Conservation (phyloP, 805 yeast species). For the Yarrowia hollandica region DNA sequence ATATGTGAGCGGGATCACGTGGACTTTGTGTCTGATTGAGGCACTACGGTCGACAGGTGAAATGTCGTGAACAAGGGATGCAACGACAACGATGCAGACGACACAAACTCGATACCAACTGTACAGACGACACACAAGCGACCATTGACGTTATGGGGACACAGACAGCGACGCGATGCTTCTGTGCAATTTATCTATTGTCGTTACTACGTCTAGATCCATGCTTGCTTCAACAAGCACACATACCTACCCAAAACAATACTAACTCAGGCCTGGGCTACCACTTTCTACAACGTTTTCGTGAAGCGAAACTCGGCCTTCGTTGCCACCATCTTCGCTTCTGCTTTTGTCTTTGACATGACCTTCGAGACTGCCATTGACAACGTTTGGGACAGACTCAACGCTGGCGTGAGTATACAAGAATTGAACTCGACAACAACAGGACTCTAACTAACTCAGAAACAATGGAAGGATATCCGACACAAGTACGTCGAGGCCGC, state of each 20-base stretch:
- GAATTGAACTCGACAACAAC: not conserved
- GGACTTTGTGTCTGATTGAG: no score
- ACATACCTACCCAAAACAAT: not conserved
- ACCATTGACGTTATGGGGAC: no score
- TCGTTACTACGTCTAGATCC: no score
- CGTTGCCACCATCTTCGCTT: conserved; percentile 78
- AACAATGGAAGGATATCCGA: conserved; percentile 41
- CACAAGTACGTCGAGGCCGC: conserved; percentile 35
- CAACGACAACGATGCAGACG: no score
- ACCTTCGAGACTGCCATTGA: conserved; percentile 43
- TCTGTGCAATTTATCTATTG: no score
- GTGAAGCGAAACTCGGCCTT: conserved; percentile 90
- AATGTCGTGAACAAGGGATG: no score
- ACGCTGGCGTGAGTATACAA: conserved; percentile 42
- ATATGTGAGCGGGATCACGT: no score
- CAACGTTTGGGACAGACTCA: conserved; percentile 42
- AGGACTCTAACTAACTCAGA: conserved; percentile 30
- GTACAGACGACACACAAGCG: no score
- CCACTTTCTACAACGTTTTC: conserved; percentile 61
- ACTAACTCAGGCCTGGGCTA: conserved; percentile 40
- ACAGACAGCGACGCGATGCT: no score
- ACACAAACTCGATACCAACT: no score
- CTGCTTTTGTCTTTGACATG: conserved; percentile 74
- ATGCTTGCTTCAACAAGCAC: no score
- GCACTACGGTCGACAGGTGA: no score